These are phyloP conservation scores for Cymbopogon flexuosus DNA, from an alignment of 202 grass and related monocot species.

Conservation along the genomic window DNA sequence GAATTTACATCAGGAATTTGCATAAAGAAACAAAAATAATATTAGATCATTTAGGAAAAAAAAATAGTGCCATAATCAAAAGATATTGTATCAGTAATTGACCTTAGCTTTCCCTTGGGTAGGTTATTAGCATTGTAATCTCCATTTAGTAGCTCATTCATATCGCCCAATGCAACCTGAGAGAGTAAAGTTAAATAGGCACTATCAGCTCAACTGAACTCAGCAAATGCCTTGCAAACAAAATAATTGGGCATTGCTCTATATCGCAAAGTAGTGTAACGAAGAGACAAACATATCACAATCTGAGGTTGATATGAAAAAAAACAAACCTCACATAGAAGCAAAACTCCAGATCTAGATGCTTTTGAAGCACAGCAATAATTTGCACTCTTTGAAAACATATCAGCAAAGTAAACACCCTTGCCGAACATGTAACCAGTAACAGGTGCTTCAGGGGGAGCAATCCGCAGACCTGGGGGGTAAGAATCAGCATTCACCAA, in stretches of 20 bases:
- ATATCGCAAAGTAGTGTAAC: not conserved
- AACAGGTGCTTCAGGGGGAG: slow-evolving; percentile 89
- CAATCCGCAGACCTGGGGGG: slow-evolving; percentile 73
- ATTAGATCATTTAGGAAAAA: not conserved
- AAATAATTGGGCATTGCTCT: not conserved
- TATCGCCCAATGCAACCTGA: slow-evolving; percentile 82
- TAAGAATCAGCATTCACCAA: slow-evolving; percentile 1
- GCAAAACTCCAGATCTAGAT: slow-evolving; percentile 71
- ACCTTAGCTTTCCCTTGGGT: slow-evolving; percentile 83
- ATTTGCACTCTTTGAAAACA: slow-evolving; percentile 98
- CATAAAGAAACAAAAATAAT: not conserved
- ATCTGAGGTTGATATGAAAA: not conserved
- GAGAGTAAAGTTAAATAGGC: slow-evolving; percentile 20
- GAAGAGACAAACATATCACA: not conserved
- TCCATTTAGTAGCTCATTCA: slow-evolving; percentile 62
- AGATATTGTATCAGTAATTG: not conserved
- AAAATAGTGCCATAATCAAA: not conserved
- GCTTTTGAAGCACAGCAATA: slow-evolving; percentile 64
- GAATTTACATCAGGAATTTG: not conserved
- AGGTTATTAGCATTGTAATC: slow-evolving; percentile 71
- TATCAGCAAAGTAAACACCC: slow-evolving; percentile 88
- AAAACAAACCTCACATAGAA: slow-evolving; percentile 68
- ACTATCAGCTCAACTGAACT: slow-evolving; percentile 17
- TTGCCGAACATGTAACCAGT: slow-evolving; percentile 98
- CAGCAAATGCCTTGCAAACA: slow-evolving; percentile 11